Evolutionary conservation across 2,329 filamentous ascomycete species (phyloP).

Genomic region (Trichoderma sp.): DNA sequence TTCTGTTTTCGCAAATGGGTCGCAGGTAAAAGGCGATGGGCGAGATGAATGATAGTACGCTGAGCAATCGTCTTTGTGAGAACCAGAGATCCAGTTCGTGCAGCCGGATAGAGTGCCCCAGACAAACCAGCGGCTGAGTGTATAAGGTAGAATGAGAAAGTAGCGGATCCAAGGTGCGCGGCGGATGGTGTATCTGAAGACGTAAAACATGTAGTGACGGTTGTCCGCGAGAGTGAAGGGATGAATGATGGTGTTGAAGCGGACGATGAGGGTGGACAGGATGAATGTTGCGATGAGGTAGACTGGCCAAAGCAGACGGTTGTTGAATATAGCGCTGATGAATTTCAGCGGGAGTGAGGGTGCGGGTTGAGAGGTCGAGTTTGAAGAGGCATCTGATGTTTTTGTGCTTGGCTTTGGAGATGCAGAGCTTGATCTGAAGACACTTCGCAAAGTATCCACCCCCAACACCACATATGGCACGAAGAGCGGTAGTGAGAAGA

Average conservation of each 20-base stretch:
- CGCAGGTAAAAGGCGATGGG: conserved; percentile 30
- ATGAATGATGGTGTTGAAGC: conserved; percentile 89
- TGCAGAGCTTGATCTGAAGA: background rate
- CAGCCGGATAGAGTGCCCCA: conserved; percentile 62
- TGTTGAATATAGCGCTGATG: conserved; percentile 30
- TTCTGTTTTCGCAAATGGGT: conserved; percentile 31
- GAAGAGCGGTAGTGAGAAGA: conserved; percentile 84
- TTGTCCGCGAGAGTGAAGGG: conserved; percentile 97
- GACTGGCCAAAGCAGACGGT: conserved; percentile 40
- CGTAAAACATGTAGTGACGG: conserved; percentile 94
- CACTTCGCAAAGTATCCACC: conserved; percentile 8
- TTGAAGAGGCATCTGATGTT: background rate
- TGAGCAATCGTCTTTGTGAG: conserved; percentile 8
- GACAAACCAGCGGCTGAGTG: conserved; percentile 66
- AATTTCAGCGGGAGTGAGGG: conserved; percentile 24
- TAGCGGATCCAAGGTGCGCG: conserved; percentile 66
- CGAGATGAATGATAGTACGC: background rate
- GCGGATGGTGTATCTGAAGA: conserved; percentile 82
- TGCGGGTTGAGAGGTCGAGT: background rate
- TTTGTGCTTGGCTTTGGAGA: background rate
- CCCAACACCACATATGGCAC: conserved; percentile 51
- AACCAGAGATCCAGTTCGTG: conserved; percentile 26
- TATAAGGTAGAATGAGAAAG: conserved; percentile 68
- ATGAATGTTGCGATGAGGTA: conserved; percentile 40
- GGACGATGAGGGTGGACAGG: conserved; percentile 54